Conservation (phyloP, 2,329 filamentous ascomycete species). For the Cylindrodendrum hubeiense region DNA sequence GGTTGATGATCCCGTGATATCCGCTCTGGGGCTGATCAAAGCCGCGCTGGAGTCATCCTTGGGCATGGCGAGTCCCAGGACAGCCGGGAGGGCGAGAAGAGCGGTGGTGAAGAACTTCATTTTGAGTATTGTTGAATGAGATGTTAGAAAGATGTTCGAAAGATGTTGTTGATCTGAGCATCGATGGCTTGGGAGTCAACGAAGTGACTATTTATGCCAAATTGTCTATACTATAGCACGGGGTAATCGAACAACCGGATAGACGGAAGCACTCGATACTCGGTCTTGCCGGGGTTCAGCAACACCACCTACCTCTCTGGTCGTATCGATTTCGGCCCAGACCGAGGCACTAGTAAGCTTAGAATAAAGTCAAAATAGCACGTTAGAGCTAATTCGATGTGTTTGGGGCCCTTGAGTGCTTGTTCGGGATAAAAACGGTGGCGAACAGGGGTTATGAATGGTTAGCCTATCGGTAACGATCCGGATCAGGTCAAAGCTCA, state of each 20-base stretch:
- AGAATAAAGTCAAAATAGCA: not conserved
- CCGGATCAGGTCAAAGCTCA: not conserved
- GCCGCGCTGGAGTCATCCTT: slow-evolving; percentile 10
- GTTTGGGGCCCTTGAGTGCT: not conserved
- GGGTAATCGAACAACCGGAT: not conserved
- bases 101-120: slow-evolving; percentile 43
- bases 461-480: not conserved
- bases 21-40: slow-evolving; percentile 4
- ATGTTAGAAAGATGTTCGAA: not conserved
- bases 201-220: not conserved
- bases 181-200: not conserved
- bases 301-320: not conserved
- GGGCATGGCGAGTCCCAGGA: slow-evolving; percentile 34
- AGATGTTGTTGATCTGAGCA: not conserved
- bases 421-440: not conserved
- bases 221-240: not conserved
- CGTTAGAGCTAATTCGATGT: not conserved
- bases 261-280: not conserved
- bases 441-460: not conserved
- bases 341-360: not conserved
- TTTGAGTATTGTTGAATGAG: slow-evolving; percentile 13
- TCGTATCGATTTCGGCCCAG: not conserved
- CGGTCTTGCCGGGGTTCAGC: not conserved
- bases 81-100: slow-evolving; percentile 40
- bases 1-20: slow-evolving; percentile 47